Evolutionary conservation across 768 basidiomycete genomes (phyloP), one percentile per base, ranked within the genome.

Genomic region (Scleroderma bovista): DNA sequence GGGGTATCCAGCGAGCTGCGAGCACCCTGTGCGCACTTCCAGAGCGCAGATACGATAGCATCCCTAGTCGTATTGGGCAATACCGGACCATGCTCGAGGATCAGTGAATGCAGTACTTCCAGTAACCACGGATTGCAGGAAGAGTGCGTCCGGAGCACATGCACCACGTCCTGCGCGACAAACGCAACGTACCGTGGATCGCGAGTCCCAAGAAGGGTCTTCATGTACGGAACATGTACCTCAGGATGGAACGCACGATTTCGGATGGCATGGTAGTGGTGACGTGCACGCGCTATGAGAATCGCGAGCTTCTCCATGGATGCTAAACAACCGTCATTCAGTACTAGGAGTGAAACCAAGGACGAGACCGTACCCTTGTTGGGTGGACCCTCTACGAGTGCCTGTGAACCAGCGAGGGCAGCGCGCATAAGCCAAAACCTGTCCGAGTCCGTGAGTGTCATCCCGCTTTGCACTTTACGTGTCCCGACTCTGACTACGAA

Each of bases 341-440:
- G 64, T 51, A 26, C 19, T 41, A 32, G 33, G 26, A 22, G 47
- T 15, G 13, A 11, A 32, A 33, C 32, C 17, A 10, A 40, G 44
- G 40, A 51, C 22, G 6, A 50, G 23, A 7, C 33, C 66, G 22
- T 48, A 68, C 64, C 37, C 22, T 50, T 37, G 29, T 11, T 44
- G 34, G 16, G 43, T n/a, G 43, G 23, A 31, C 24, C 22, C 8
- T 22, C 11, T 31, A 26, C 44, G 22, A 52, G 39, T 22, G 49
- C 44, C n/a, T 57, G 57, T 20, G 62, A 58, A 26, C 54, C 54
- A 13, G 68, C 70, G 9, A 80, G 63, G 26, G 68, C 57, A 12
- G 75, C 75, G 31, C 67, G 74, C 77, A 86, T 77, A 42, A 78
- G 59, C 84, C 84, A 86, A 62, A 78, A 86, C 43, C 72, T 70